These are phyloP conservation scores for Botrytis porri DNA, from an alignment of 2,329 filamentous ascomycete genomes.

Conservation along the genomic window DNA sequence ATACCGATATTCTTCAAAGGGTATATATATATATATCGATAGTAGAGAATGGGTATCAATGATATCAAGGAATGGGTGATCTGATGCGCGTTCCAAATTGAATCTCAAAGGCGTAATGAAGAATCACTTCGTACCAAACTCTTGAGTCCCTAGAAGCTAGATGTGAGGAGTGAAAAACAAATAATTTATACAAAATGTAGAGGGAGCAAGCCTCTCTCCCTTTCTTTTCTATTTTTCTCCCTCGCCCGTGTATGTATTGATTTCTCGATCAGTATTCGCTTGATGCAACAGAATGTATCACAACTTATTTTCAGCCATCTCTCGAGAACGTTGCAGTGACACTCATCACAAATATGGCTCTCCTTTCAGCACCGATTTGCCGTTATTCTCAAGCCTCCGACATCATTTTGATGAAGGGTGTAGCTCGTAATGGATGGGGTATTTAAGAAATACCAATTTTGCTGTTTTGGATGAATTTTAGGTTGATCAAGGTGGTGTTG, in stretches of 20 bases:
- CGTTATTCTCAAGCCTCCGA: slow-evolving; percentile 13
- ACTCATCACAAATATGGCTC: slow-evolving; percentile 17
- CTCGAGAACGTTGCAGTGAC: slow-evolving; percentile 17
- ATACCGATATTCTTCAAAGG: slow-evolving; percentile 4
- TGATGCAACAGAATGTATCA: slow-evolving; percentile 13
- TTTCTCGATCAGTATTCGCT: slow-evolving; percentile 14
- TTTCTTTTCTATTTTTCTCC: background rate
- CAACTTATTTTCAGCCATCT: slow-evolving; percentile 17
- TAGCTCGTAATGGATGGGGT: background rate
- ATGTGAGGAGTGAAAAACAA: background rate
- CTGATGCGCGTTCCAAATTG: background rate
- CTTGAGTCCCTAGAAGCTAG: slow-evolving; percentile 11
- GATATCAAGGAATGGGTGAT: background rate
- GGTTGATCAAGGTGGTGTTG: background rate
- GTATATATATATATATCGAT: background rate
- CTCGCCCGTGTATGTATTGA: background rate
- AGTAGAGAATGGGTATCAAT: background rate
- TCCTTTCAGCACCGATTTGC: slow-evolving; percentile 7
- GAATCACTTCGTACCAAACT: slow-evolving; percentile 4
- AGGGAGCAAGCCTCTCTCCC: slow-evolving; percentile 9
- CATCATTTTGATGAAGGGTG: slow-evolving; percentile 11
- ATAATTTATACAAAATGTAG: slow-evolving; percentile 13
- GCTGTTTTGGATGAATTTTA: background rate
- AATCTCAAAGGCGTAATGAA: background rate
- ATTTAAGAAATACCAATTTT: background rate